Evolutionary conservation across 192 early-diverging fungal genomes (phyloP), one percentile per base, ranked within the genome.

Genomic region (Coemansia asiatica): DNA sequence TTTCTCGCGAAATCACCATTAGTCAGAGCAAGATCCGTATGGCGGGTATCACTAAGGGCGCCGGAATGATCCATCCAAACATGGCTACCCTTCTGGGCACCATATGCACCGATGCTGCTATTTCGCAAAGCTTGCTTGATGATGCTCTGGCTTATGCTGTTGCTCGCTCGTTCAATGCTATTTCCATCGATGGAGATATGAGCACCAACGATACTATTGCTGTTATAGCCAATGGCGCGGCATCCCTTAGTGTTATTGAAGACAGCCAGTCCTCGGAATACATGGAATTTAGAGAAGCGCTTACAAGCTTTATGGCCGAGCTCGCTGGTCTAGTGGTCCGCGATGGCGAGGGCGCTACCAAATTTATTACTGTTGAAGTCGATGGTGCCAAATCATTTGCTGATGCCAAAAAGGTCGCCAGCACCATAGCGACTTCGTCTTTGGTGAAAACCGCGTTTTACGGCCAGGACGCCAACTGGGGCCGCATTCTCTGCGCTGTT

Each of bases 381-480:
- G 84, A 87, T 79, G 89, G 89, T 23, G 95, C 91, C 6, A 63
- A 67, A 18, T 74, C 87, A 0, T 94, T 92, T 69, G 80, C 75
- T 10, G 91, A 90, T 2, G 95, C 92, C 22, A 93, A 94, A 74
- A 83, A 82, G 35, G 87, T 95, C 6, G 92, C 93, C 1, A 87
- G 86, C 12, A 90, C 95, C 0, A 93, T 98, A 44, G 90, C 94
- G 1, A 97, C 92, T 2, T 97, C 95, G 9, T 89, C 92, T 44
- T 76, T 98, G 31, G 94, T 98, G 49, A 98, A 98, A 78, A 97
- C 96, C 0, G 96, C 96, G 18, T 82, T 98, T 33, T 98, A 90
- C 68, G 96, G 96, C 1, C 88, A 94, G 74, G 96, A 98, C 80
- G 96, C 96, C 47, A 98, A 98, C 76, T 98, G 96, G 96, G 96